Conservation (phyloP, 257 asterid species). For the Solanum medicagineum region DNA sequence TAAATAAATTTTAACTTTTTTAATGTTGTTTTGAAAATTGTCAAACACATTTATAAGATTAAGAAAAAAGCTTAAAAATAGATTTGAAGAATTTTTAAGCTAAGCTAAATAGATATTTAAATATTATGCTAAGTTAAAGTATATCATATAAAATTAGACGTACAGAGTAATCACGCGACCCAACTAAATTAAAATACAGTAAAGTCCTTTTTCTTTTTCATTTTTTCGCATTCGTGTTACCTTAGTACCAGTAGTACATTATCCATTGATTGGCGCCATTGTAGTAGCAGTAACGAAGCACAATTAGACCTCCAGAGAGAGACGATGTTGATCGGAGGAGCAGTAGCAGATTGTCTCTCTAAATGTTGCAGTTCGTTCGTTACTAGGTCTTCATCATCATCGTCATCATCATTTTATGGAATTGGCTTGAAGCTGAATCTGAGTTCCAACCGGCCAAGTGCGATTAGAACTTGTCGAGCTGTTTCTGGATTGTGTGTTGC, state of each 20-base stretch:
- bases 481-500: conserved; percentile 23
- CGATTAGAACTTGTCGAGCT: conserved; percentile 7
- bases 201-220: not conserved
- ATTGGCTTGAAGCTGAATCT: not conserved
- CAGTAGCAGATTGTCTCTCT: not conserved
- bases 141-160: too few relatives aligned
- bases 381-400: not conserved
- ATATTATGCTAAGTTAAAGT: too few relatives aligned
- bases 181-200: not conserved
- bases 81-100: too few relatives aligned
- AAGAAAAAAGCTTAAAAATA: too few relatives aligned
- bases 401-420: not conserved
- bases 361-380: not conserved
- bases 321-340: not conserved
- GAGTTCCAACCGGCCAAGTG: not conserved
- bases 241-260: not conserved
- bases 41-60: too few relatives aligned
- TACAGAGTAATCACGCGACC: not conserved
- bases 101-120: too few relatives aligned
- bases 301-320: not conserved
- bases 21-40: accelerated
- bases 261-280: not conserved
- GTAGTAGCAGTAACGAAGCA: not conserved
- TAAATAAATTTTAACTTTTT: too few relatives aligned
- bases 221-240: not conserved